Evolutionary conservation across 2,329 filamentous ascomycete genomes (phyloP).

Genomic region (Sporothrix phasma): DNA sequence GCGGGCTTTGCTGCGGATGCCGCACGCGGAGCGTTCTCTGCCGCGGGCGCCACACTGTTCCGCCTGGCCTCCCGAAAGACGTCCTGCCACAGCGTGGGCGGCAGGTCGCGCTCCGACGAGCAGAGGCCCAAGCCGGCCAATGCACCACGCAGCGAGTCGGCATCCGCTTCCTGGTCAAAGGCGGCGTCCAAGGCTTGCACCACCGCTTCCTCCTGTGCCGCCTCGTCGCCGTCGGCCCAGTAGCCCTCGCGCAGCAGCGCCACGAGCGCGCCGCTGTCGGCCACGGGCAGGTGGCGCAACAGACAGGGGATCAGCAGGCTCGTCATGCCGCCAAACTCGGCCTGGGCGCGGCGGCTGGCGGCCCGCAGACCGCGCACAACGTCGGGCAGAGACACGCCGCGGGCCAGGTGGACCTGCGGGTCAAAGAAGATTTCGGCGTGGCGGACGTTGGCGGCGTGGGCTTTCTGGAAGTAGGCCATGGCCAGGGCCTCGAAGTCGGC

Average conservation of each 20-base stretch:
- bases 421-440: slow-evolving; percentile 77
- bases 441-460: slow-evolving; percentile 52
- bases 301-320: slow-evolving; percentile 63
- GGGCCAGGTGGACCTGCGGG: slow-evolving; percentile 60
- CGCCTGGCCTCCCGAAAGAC: slow-evolving; percentile 46
- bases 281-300: slow-evolving; percentile 56
- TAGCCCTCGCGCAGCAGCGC: slow-evolving; percentile 33
- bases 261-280: slow-evolving; percentile 42
- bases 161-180: background rate
- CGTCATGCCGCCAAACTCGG: slow-evolving; percentile 50
- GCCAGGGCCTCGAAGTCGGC: slow-evolving; percentile 65
- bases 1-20: background rate
- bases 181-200: slow-evolving; percentile 8
- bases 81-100: slow-evolving; percentile 45
- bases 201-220: slow-evolving; percentile 2
- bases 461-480: slow-evolving; percentile 59
- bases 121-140: slow-evolving; percentile 25
- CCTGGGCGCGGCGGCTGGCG: slow-evolving; percentile 50
- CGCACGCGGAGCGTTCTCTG: slow-evolving; percentile 22
- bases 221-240: slow-evolving; percentile 24
- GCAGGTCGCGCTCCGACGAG: slow-evolving; percentile 28
- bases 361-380: slow-evolving; percentile 53
- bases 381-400: slow-evolving; percentile 53
- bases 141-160: slow-evolving; percentile 6
- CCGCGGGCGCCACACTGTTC: slow-evolving; percentile 28